These are phyloP conservation scores for Mitragyna speciosa DNA, from an alignment of 257 asterid genomes.

Conservation along the genomic window DNA sequence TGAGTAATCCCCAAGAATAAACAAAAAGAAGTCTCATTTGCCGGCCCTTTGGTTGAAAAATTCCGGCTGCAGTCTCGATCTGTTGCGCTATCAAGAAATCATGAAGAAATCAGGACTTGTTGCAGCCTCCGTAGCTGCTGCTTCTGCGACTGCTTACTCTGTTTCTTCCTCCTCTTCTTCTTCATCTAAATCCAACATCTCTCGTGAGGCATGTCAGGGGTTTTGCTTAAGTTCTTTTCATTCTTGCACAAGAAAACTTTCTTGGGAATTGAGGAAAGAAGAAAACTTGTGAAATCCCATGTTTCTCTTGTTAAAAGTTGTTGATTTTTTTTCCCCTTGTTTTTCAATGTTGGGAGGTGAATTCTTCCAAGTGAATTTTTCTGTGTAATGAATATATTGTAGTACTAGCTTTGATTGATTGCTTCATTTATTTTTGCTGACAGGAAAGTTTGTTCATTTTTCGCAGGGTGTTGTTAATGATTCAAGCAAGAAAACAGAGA, in stretches of 20 bases:
- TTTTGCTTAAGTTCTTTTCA: background rate
- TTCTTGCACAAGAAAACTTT: conserved; percentile 3
- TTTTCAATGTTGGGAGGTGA: background rate
- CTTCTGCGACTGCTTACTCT: conserved; percentile 52
- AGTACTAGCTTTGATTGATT: background rate
- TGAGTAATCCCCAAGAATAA: background rate
- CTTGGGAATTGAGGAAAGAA: background rate
- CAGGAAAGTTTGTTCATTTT: background rate
- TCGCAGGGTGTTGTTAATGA: conserved; percentile 14
- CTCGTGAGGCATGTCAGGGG: conserved; percentile 36
- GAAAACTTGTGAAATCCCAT: background rate
- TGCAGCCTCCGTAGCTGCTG: conserved; percentile 61
- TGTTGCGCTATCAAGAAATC: background rate
- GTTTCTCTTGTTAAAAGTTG: background rate
- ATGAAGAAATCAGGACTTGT: conserved; percentile 64
- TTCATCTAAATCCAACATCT: conserved; percentile 35
- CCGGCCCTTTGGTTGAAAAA: background rate
- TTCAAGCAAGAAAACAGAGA: conserved; percentile 26
- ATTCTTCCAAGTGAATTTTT: too few relatives aligned
- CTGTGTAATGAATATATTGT: background rate
- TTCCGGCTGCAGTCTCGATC: background rate
- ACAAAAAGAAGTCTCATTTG: background rate
- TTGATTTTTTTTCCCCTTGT: background rate
- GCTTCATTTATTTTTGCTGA: background rate
- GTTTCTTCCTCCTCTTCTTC: conserved; percentile 26